Evolutionary conservation across 148 eudicot genomes (phyloP).

Genomic region (Vaccinium corymbosum): DNA sequence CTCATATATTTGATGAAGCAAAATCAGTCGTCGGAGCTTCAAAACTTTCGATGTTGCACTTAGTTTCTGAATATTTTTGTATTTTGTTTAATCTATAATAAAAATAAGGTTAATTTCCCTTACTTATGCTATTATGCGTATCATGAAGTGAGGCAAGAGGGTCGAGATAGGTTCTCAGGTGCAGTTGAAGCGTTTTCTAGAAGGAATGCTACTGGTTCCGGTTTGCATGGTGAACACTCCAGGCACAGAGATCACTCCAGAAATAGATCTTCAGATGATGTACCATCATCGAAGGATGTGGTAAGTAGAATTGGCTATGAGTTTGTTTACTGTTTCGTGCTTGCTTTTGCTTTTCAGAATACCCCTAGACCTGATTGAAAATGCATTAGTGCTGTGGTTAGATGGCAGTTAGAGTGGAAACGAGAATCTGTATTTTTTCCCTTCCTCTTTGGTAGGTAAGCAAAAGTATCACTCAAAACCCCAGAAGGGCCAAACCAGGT

Average conservation of each 20-base stretch:
- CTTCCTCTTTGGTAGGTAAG: not conserved
- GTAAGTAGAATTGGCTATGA: slow-evolving; percentile 27
- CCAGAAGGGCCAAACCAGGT: not conserved
- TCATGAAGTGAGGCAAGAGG: slow-evolving; percentile 53
- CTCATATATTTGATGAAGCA: not conserved
- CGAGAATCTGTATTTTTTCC: not conserved
- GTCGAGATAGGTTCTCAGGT: slow-evolving; percentile 75
- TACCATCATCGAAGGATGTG: slow-evolving; percentile 67
- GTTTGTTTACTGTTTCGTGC: not conserved
- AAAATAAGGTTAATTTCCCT: not conserved
- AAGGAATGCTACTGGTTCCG: slow-evolving; percentile 50
- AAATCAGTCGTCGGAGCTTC: not conserved
- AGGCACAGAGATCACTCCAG: slow-evolving; percentile 53
- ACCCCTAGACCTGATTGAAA: not conserved
- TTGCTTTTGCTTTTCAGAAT: not conserved
- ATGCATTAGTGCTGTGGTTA: not conserved
- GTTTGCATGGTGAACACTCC: slow-evolving; percentile 56
- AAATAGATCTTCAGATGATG: slow-evolving; percentile 41
- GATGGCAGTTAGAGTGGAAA: not conserved
- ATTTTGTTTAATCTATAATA: not conserved
- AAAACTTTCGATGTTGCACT: not conserved
- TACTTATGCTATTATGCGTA: not conserved
- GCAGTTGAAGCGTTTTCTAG: slow-evolving; percentile 72
- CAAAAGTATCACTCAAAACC: not conserved
- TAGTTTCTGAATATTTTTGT: not conserved